Evolutionary conservation across 148 eudicot species (phyloP).

Genomic region (Nepenthes mirabilis): DNA sequence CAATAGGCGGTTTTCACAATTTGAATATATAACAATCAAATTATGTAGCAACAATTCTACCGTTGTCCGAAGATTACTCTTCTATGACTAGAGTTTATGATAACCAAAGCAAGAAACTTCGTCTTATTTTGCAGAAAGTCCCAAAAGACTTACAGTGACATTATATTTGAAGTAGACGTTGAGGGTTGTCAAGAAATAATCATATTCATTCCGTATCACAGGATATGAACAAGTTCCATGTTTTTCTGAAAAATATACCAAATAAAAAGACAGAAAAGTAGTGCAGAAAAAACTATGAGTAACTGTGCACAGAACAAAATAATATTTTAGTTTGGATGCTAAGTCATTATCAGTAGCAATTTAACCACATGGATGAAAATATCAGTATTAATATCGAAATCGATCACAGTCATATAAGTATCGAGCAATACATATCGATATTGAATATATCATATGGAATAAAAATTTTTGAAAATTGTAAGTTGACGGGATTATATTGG

Average conservation of each 20-base stretch:
- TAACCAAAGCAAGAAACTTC: not conserved
- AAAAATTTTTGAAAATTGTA: too few species aligned
- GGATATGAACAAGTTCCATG: slow-evolving; percentile 85
- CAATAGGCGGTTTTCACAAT: too few species aligned
- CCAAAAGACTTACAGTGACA: slow-evolving; percentile 57
- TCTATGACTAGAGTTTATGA: not conserved
- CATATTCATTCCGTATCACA: slow-evolving; percentile 50
- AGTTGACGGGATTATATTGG: too few species aligned
- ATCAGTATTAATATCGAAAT: too few species aligned
- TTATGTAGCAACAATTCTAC: too few species aligned
- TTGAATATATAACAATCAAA: too few species aligned
- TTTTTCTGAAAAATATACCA: slow-evolving; percentile 47
- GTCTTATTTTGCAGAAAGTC: not conserved
- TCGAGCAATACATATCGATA: too few species aligned
- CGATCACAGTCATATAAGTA: too few species aligned
- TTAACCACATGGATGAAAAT: too few species aligned
- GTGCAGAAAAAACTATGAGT: not conserved
- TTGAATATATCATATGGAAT: too few species aligned
- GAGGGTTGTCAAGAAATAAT: slow-evolving; percentile 57
- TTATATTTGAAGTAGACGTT: slow-evolving; percentile 79
- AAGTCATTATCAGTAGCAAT: too few species aligned
- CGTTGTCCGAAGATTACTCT: too few species aligned
- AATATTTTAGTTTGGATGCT: not conserved
- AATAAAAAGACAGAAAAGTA: slow-evolving; percentile 7
- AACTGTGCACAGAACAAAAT: not conserved